A percentile compares a stretch with the other conserved stretches of the same genome.
These are phyloP conservation scores for Phoma sp. DNA, from an alignment of 2,329 filamentous ascomycete species.

Conservation along the genomic window DNA sequence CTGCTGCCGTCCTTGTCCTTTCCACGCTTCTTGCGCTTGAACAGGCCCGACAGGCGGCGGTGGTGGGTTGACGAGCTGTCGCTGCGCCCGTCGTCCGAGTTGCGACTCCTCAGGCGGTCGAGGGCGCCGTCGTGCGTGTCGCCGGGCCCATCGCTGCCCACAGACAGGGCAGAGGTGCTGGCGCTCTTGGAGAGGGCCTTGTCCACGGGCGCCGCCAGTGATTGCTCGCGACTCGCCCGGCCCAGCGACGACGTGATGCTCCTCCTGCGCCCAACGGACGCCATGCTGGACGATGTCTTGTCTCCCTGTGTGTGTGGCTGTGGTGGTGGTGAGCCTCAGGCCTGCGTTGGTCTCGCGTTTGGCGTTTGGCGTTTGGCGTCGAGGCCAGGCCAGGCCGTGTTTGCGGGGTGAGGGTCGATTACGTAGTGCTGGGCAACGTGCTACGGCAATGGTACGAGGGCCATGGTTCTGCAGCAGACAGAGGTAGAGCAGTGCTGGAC, in stretches of 20 bases:
- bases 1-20: slow-evolving; percentile 37
- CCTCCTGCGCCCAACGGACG: slow-evolving; percentile 30
- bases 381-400: neutral
- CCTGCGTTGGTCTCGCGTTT: neutral
- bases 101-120: slow-evolving; percentile 49
- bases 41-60: slow-evolving; percentile 60
- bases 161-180: slow-evolving; percentile 38
- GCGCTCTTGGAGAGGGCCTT: slow-evolving; percentile 32
- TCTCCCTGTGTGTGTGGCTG: neutral
- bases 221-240: slow-evolving; percentile 28
- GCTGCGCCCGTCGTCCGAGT: slow-evolving; percentile 50
- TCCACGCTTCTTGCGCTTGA: slow-evolving; percentile 54
- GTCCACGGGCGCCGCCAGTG: slow-evolving; percentile 32
- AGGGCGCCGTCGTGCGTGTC: slow-evolving; percentile 49
- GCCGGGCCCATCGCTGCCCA: slow-evolving; percentile 38
- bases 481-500: neutral
- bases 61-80: slow-evolving; percentile 48
- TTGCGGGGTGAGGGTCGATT: slow-evolving; percentile 3
- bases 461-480: neutral
- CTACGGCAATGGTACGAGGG: neutral
- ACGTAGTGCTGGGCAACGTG: slow-evolving; percentile 1
- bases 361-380: no score
- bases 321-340: neutral
- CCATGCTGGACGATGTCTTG: slow-evolving; percentile 19
- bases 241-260: slow-evolving; percentile 31